These are phyloP conservation scores for Aureobasidium sp. DNA, from an alignment of 2,329 filamentous ascomycete species.

Conservation along the genomic window DNA sequence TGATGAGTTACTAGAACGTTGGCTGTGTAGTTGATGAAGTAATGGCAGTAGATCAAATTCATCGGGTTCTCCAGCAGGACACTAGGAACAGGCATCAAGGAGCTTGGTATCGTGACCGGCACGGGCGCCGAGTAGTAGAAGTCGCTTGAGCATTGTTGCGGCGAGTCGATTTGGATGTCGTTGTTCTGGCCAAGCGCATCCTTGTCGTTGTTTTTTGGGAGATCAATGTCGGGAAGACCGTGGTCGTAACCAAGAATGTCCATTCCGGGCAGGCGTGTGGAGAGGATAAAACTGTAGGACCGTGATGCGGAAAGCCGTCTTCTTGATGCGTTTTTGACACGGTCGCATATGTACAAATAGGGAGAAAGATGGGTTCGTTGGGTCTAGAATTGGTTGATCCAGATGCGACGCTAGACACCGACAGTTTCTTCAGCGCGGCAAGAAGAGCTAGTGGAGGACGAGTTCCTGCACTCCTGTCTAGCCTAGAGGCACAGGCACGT, in stretches of 20 bases:
- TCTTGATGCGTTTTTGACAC: not conserved
- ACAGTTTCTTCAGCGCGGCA: conserved; percentile 1
- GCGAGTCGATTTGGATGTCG: conserved; percentile 8
- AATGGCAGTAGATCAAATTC: conserved; percentile 67
- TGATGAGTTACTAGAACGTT: conserved; percentile 55
- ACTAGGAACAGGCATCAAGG: conserved; percentile 46
- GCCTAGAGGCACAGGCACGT: not conserved
- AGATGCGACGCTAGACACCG: conserved; percentile 3
- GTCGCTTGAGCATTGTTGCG: not conserved
- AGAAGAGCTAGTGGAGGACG: not conserved
- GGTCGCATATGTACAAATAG: not conserved
- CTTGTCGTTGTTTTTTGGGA: conserved; percentile 7
- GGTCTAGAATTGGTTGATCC: conserved; percentile 9
- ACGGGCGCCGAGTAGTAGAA: conserved; percentile 63
- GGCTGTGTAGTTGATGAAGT: conserved; percentile 73
- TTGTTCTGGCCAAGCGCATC: not conserved
- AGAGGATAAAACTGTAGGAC: not conserved
- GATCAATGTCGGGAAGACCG: conserved; percentile 10
- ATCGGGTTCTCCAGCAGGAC: conserved; percentile 62
- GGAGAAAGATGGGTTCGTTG: not conserved
- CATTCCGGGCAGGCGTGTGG: not conserved
- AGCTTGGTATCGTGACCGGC: conserved; percentile 51
- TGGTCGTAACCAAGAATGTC: conserved; percentile 3
- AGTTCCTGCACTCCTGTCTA: not conserved
- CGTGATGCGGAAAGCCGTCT: not conserved